These are phyloP conservation scores for Sugiyamaella xylanicola DNA, from an alignment of 1,139 yeast species.

Conservation along the genomic window DNA sequence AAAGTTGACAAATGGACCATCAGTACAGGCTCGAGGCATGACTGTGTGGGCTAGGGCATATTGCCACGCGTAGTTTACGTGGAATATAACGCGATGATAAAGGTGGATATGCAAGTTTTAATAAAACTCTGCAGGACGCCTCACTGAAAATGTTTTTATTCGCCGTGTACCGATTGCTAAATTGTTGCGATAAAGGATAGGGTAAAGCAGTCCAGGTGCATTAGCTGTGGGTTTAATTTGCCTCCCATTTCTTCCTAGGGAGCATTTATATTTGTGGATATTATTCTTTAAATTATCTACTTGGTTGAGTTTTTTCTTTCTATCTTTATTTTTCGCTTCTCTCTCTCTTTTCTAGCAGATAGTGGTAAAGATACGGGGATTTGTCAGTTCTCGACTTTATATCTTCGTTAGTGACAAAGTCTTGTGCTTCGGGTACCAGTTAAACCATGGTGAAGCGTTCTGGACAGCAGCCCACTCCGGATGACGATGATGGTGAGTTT, in stretches of 20 bases:
- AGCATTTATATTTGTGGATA: neutral
- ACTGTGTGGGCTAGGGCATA: neutral
- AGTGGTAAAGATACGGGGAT: no score
- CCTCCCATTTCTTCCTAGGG: neutral
- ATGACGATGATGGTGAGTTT: slow-evolving; percentile 1
- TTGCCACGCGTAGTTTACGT: slow-evolving; percentile 13
- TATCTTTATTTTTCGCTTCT: no score
- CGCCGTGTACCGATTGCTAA: slow-evolving; percentile 4
- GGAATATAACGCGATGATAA: slow-evolving; percentile 2
- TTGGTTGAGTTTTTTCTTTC: neutral
- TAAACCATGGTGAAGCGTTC: neutral
- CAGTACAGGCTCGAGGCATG: no score
- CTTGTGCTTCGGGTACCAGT: neutral
- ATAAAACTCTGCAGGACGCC: slow-evolving; percentile 8
- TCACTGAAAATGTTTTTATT: slow-evolving; percentile 6
- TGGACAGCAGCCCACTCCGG: neutral
- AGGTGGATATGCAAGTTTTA: slow-evolving; percentile 5
- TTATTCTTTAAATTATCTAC: neutral
- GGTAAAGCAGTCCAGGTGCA: neutral
- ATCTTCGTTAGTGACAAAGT: neutral
- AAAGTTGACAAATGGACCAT: no score
- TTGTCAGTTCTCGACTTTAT: no score
- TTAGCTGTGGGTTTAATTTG: neutral
- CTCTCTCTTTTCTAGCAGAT: no score
- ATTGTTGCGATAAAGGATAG: slow-evolving; percentile 12